Percentiles rank a stretch among this genome's conserved stretches.
Conservation (phyloP, 169 alveolate genomes). For the Blepharisma undulans region DNA sequence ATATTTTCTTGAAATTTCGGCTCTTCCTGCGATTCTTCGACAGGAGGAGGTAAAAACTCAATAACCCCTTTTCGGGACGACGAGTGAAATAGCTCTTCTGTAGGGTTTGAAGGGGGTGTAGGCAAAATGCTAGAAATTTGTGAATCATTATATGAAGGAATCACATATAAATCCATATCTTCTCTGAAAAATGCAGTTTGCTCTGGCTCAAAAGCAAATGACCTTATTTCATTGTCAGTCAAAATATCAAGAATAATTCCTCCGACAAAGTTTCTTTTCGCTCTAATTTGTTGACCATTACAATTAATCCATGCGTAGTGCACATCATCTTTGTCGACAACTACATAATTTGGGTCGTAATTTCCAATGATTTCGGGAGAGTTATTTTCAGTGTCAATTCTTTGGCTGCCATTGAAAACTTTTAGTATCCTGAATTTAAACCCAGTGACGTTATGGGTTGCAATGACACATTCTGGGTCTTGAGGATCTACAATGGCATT, state of each 20-base stretch:
- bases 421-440: not conserved
- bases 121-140: not conserved
- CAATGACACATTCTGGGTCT: not conserved
- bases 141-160: not conserved
- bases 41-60: not conserved
- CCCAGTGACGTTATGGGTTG: constrained; percentile 13
- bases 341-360: not conserved
- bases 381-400: not conserved
- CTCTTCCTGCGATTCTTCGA: not conserved
- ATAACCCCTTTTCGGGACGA: not conserved
- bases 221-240: not conserved
- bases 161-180: not conserved
- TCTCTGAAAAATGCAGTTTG: not conserved
- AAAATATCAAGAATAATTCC: constrained; percentile 15
- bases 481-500: not conserved
- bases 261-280: constrained; percentile 9
- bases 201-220: not conserved
- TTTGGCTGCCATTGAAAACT: not conserved
- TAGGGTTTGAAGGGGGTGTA: not conserved
- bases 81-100: not conserved
- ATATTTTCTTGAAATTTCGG: not conserved
- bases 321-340: not conserved
- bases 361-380: not conserved
- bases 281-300: not conserved
- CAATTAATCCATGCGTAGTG: not conserved